Base-by-base conservation (phyloP, 2,329 filamentous ascomycete species). In the Colletotrichum sp. region DNA sequence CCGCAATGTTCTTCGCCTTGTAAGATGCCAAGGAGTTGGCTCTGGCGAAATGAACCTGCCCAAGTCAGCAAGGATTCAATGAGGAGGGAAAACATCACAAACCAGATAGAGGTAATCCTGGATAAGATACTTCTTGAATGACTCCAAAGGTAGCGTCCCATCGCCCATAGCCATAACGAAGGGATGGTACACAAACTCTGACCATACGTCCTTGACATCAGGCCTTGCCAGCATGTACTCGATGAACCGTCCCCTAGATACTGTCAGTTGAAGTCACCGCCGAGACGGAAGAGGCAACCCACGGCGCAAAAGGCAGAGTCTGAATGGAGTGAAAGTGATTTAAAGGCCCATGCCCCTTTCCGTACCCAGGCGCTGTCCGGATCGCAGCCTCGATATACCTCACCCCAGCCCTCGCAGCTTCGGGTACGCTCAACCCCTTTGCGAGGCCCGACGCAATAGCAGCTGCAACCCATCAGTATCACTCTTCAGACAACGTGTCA, bases 41-140 rank as follows among this genome's bases (percentile, higher is more conserved):
- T 78, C 96, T 90, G 3, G 96, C 93, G 84, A 98, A 98, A 81
- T 98, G 96, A 62, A 94, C 90, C 93, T 96, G 32, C 7, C 13
- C 5, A 48, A 2, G 34, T 77, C 12, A 77, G 65, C 21, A 34
- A 14, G n/a, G 2, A 14, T 28, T 3, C n/a, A 10, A 38, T 13
- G 21, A 30, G 7, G 4, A 24, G 16, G 3, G 3, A 1, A 10
- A 21, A 14, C 1, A 13, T 21, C 18, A 81, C 88, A 56, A 80
- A 97, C 94, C 58, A 98, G 86, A 81, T 97, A 98, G 6, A 98
- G 88, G 80, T 98, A 98, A 81, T 98, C 96, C 80, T 98, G 96
- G 12, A 97, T 90, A 71, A 98, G 91, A 82, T 98, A 98, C 52
- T 94, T 90, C 83, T 96, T 97, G 87, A 98, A 98, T 0, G 92